Evolutionary conservation across 106 monocot genomes (phyloP), one percentile per base, ranked within the genome.

Genomic region (Iris macrosiphon): DNA sequence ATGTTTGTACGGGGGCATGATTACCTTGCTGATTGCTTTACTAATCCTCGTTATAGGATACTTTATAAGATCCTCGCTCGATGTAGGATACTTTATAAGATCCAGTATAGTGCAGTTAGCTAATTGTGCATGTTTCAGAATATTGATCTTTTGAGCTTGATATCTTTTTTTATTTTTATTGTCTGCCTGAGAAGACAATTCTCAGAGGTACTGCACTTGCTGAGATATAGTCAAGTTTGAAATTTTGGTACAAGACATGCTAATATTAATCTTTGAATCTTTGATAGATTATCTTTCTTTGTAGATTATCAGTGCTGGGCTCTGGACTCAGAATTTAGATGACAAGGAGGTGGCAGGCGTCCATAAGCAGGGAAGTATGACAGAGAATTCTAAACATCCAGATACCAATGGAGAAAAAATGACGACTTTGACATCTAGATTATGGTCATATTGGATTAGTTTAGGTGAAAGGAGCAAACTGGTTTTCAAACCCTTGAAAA

Each of bases 271-370:
- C 22, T 28, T 17, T n/a, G 11, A 45, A 3, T 33, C 59, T n/a
- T 38, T 7, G 30, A 18, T 54, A 34, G 38, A 8, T 41, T 45
- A 2, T 31, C 37, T 54, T 15, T 52, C 26, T 12, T 20, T 68
- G 47, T 71, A 92, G 92, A 87, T 92, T 30, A 65, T 59, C n/a
- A 68, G 87, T 67, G 75, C 52, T 45, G 87, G 83, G 16, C 40
- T 87, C 18, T 92, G 79, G 82, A 44, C 55, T 29, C 61, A 57
- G 51, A 71, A 63, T 71, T 15, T 52, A 26, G 64, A 45, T 34
- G 48, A 76, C 39, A 50, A 67, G 34, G 60, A 35, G 62, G 45
- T 72, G 11, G 18, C 55, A 27, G 52, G 54, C 57, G 51, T 64
- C 39, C 60, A 64, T n/a, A n/a, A n/a, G 63, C 34, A 59, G 27